Base-by-base conservation (phyloP, 2,329 filamentous ascomycete species). In the Xylaria hypoxylon region DNA sequence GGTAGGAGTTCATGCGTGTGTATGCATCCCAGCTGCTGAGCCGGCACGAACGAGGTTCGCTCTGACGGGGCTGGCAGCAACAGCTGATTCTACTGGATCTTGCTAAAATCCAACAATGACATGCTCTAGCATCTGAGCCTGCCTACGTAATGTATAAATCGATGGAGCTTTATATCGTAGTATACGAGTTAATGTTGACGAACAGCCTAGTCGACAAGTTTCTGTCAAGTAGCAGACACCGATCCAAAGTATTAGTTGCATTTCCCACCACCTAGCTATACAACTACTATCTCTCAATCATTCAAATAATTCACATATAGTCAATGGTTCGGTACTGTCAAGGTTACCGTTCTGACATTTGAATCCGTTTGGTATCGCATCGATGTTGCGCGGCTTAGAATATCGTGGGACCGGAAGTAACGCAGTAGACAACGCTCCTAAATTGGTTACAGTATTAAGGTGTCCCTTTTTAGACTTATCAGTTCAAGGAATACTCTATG, bases 11-110 rank as follows among this genome's bases (percentile, higher is more conserved):
- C 17, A 47, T 50, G 44, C 24, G 28, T 58, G 33, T 13, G 52
- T 50, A 51, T 44, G 44, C 31, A 44, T n/a, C 19, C 24, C 35
- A 28, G 52, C 52, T 44, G 35, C 53, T 24, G 24, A 24, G 45
- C 19, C 51, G 50, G n/a, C 24, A 55, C 40, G 28, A 26, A 31
- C 24, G 13, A 22, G 24, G 28, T 6, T 31, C 17, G 24, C 22
- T 19, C 42, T 62, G 38, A 26, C 17, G 10, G 35, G 11, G 13
- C 8, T 48, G 22, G 17, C 5, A 22, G 13, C 33, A 13, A 13
- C 4, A 2, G 7, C 31, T 15, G 31, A 42, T 42, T 24, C 17
- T 38, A 40, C 2, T 42, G 15, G 10, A 17, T 19, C 3, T 44
- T 17, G 15, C 5, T n/a, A 3, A 22, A 3, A 22, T 3, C 26